Evolutionary conservation across 225 moss, liverwort and hornwort species (phyloP).

Genomic region (Sphagnum contortum): DNA sequence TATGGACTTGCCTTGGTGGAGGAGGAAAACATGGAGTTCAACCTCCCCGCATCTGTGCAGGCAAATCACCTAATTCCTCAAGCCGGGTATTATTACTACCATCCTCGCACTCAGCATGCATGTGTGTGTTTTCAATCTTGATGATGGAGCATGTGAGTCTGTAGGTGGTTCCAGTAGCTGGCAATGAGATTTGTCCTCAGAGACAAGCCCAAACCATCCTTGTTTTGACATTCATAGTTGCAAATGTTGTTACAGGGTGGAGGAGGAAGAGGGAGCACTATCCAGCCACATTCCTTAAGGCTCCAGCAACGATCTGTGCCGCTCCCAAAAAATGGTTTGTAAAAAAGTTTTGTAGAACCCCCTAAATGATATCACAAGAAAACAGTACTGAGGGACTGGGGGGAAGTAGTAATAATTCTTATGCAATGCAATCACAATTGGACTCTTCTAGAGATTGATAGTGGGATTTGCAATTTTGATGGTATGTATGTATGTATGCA

Average conservation of each 20-base stretch:
- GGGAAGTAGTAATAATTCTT: too few species aligned
- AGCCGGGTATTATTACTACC: conserved; percentile 17
- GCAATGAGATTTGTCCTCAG: not conserved
- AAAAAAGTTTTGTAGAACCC: too few species aligned
- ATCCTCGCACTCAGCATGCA: not conserved
- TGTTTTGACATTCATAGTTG: too few species aligned
- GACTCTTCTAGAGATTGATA: not conserved
- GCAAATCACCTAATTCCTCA: conserved; percentile 9
- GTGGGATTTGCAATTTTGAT: conserved; percentile 5
- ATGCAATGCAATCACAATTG: too few species aligned
- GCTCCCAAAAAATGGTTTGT: too few species aligned
- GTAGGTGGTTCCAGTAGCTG: not conserved
- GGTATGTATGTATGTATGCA: not conserved
- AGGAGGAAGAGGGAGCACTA: too few species aligned
- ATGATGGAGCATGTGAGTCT: not conserved
- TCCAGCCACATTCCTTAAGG: too few species aligned
- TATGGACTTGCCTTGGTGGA: conserved; percentile 38
- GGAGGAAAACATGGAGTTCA: conserved; percentile 25
- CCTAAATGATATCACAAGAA: too few species aligned
- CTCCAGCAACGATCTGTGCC: too few species aligned
- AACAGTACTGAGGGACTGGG: too few species aligned
- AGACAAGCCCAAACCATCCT: too few species aligned
- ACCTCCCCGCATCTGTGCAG: conserved; percentile 2
- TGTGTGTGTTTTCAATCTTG: not conserved
- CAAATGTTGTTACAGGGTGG: too few species aligned